phyloP scores from a whole-genome alignment of 805 yeast species.

The Starmerella etchellsii region DNA sequence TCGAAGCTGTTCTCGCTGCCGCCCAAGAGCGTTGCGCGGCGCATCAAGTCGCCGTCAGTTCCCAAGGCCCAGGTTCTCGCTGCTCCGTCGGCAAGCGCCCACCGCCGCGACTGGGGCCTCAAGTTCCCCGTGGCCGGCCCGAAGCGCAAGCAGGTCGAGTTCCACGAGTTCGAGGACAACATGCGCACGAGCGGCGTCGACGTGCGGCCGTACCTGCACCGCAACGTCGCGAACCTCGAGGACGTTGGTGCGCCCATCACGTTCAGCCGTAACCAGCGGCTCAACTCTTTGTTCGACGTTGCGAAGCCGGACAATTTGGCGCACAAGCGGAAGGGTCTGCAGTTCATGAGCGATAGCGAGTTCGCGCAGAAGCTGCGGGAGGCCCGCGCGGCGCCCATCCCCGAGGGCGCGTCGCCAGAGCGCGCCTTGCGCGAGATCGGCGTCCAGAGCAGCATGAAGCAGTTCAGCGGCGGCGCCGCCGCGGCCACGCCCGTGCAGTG shows the following conservation, averaged over 20 bases:
- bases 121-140: constrained; percentile 23
- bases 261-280: constrained; percentile 13
- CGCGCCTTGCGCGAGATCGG: constrained; percentile 3
- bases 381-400: constrained; percentile 1
- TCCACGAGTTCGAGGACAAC: constrained; percentile 22
- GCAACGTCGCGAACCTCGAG: constrained; percentile 23
- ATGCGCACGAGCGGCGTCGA: constrained; percentile 24
- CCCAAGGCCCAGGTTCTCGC: constrained; percentile 25
- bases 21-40: constrained; percentile 13
- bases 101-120: constrained; percentile 29
- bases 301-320: constrained; percentile 2
- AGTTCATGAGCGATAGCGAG: constrained; percentile 14
- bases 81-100: constrained; percentile 26
- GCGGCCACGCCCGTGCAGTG: constrained; percentile 5
- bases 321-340: constrained; percentile 15
- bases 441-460: not conserved
- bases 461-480: not conserved
- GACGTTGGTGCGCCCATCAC: constrained; percentile 23
- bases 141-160: constrained; percentile 19
- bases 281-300: constrained; percentile 14
- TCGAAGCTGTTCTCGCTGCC: constrained; percentile 23
- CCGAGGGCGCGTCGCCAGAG: not conserved
- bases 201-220: constrained; percentile 20
- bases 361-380: constrained; percentile 8
- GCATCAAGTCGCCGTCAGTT: constrained; percentile 13